A percentile compares a stretch with the other conserved stretches of the same genome.
Conservation (phyloP, 352 stramenopile genomes). For the Ophiocytium majus region DNA sequence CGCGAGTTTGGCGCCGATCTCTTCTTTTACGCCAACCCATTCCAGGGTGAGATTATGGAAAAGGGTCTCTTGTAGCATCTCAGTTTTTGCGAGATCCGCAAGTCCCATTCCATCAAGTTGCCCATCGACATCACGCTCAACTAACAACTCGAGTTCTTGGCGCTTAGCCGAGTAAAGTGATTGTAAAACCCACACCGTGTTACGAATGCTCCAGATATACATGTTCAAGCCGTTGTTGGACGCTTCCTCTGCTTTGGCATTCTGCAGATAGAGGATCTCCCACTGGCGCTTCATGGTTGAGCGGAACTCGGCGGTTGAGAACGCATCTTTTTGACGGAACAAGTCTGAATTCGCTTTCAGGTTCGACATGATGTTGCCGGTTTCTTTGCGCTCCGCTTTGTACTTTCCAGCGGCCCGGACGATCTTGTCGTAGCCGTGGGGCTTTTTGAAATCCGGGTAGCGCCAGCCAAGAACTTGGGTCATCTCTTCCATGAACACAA, state of each 20-base stretch:
- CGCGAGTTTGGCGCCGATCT: background rate
- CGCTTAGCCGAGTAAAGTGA: background rate
- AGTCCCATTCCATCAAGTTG: background rate
- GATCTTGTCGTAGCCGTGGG: background rate
- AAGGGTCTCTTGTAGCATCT: slow-evolving; percentile 8
- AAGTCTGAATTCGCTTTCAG: background rate
- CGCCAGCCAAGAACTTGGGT: background rate
- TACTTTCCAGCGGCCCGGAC: background rate
- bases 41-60: slow-evolving; percentile 2
- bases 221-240: background rate
- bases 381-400: background rate
- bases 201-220: slow-evolving; percentile 1
- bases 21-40: slow-evolving; percentile 1
- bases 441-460: slow-evolving; percentile 12
- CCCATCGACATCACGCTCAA: background rate
- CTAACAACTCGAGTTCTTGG: background rate
- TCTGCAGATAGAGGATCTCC: slow-evolving; percentile 1
- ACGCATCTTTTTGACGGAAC: background rate
- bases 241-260: slow-evolving; percentile 14
- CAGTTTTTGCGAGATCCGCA: too few relatives aligned
- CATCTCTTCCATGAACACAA: slow-evolving; percentile 3
- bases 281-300: background rate
- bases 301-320: background rate
- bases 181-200: slow-evolving; percentile 8
- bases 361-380: background rate